Conservation (phyloP, 768 basidiomycete genomes). For the Mycena rebaudengoi region DNA sequence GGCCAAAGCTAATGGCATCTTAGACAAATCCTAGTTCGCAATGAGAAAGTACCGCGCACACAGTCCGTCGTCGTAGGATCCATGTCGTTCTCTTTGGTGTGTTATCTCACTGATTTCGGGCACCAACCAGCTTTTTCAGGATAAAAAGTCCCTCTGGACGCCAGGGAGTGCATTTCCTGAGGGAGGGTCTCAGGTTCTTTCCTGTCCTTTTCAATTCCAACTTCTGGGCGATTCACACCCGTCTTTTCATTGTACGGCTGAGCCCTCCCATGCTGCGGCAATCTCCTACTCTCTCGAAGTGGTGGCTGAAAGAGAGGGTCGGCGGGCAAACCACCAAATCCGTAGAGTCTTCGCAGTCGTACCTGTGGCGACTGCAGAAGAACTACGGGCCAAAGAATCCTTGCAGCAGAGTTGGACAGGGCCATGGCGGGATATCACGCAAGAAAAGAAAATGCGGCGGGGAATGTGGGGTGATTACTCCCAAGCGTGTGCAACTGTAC, state of each 20-base stretch:
- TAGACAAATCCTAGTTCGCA: constrained; percentile 5
- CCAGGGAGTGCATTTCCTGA: background rate
- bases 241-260: background rate
- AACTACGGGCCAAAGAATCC: background rate
- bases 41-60: no score
- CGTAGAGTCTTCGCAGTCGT: constrained; percentile 4
- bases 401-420: constrained; percentile 8
- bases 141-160: background rate
- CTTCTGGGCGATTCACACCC: background rate
- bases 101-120: background rate
- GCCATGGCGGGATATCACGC: background rate
- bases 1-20: background rate
- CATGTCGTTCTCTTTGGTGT: background rate
- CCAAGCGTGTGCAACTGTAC: background rate
- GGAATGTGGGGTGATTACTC: constrained; percentile 18
- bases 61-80: no score
- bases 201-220: background rate
- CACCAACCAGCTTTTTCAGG: background rate
- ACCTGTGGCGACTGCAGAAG: background rate
- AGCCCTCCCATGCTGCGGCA: background rate
- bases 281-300: constrained; percentile 1
- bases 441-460: constrained; percentile 6
- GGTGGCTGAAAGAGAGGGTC: background rate
- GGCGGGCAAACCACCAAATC: constrained; percentile 6
- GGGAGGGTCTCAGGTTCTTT: background rate